Conservation (phyloP, 768 basidiomycete genomes). For the Russula sp. region DNA sequence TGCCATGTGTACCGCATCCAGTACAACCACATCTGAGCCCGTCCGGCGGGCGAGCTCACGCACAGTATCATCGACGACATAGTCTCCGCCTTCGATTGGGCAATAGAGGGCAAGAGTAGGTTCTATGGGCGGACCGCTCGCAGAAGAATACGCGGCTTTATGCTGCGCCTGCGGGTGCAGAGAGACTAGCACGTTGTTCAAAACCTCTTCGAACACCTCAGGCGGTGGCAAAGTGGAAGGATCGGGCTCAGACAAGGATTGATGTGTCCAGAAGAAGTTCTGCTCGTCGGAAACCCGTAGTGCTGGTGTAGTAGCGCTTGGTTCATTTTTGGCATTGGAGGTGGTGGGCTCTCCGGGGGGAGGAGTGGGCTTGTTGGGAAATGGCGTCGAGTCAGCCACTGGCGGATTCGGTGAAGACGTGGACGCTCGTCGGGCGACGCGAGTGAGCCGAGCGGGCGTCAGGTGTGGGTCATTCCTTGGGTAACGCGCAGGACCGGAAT, state of each 20-base stretch:
- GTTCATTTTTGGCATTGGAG: constrained; percentile 21
- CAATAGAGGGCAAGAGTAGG: constrained; percentile 83
- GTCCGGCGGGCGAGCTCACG: constrained; percentile 66
- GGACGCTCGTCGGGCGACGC: constrained; percentile 27
- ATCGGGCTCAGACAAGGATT: constrained; percentile 29
- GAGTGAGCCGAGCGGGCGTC: constrained; percentile 20
- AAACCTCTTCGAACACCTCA: constrained; percentile 66
- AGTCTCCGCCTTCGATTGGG: constrained; percentile 83
- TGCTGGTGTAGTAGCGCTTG: constrained; percentile 26
- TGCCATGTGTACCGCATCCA: constrained; percentile 80
- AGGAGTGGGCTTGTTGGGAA: not conserved
- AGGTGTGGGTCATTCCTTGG: constrained; percentile 28
- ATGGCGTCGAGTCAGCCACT: constrained; percentile 16
- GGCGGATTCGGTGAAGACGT: constrained; percentile 29
- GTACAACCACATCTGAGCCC: constrained; percentile 71
- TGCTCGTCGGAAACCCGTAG: constrained; percentile 48
- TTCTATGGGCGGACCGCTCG: constrained; percentile 51
- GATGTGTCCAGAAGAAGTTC: constrained; percentile 56
- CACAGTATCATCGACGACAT: constrained; percentile 73
- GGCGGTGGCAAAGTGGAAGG: constrained; percentile 51
- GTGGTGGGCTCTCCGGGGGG: constrained; percentile 6
- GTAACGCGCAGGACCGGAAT: constrained; percentile 27
- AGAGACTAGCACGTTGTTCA: constrained; percentile 68
- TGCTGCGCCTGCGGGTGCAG: constrained; percentile 80
- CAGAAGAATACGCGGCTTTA: constrained; percentile 52